Conservation (phyloP, 495 filamentous ascomycete species). For the Aspergillus sclerotiicarbonarius region DNA sequence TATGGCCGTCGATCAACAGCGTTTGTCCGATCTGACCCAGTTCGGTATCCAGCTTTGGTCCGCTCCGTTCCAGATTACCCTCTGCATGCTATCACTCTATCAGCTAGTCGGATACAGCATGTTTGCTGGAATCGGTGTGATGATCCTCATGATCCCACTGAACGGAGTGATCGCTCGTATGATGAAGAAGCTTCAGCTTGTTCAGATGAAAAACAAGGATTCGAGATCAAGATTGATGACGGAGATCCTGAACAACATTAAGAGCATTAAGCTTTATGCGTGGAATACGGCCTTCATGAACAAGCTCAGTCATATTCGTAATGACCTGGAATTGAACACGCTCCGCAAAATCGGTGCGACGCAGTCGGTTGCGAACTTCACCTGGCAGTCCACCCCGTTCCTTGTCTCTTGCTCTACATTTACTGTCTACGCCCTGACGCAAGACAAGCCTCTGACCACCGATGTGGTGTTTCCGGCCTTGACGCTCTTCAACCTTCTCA, state of each 20-base stretch:
- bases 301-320: slow-evolving; percentile 90
- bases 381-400: slow-evolving; percentile 99
- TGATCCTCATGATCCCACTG: slow-evolving; percentile 96
- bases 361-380: slow-evolving; percentile 93
- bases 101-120: slow-evolving; percentile 89
- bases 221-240: slow-evolving; percentile 89
- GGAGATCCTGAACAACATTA: slow-evolving; percentile 99
- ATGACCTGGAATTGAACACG: slow-evolving; percentile 92
- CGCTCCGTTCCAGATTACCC: slow-evolving; percentile 90
- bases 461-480: slow-evolving; percentile 95
- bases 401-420: slow-evolving; percentile 97
- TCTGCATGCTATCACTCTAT: slow-evolving; percentile 95
- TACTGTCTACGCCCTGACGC: slow-evolving; percentile 85
- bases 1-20: slow-evolving; percentile 96
- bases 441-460: slow-evolving; percentile 76
- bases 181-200: slow-evolving; percentile 92
- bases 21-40: slow-evolving; percentile 91
- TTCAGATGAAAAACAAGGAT: slow-evolving; percentile 99
- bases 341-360: slow-evolving; percentile 93
- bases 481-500: slow-evolving; percentile 88
- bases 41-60: slow-evolving; percentile 95
- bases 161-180: slow-evolving; percentile 90
- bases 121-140: slow-evolving; percentile 93
- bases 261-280: slow-evolving; percentile 97
- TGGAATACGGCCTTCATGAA: slow-evolving; percentile 98